A percentile compares a stretch with the other conserved stretches of the same genome.
These are phyloP conservation scores for Fusarium siculi DNA, from an alignment of 2,329 filamentous ascomycete genomes.

Conservation along the genomic window DNA sequence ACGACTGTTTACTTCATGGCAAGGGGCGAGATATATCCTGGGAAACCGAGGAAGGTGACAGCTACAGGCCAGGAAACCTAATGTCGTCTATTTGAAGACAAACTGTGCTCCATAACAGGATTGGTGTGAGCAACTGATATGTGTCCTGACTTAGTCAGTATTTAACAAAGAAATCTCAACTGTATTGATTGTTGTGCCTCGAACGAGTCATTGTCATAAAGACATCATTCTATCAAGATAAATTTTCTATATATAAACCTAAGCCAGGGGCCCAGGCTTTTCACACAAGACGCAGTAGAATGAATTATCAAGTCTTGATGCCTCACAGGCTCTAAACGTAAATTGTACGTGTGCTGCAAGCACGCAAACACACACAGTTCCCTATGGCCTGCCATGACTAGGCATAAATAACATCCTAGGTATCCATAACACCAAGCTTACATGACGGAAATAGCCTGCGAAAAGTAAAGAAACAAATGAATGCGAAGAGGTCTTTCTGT, in stretches of 20 bases:
- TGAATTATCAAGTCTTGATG: slow-evolving; percentile 10
- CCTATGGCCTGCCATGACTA: slow-evolving; percentile 21
- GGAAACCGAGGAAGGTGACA: background rate
- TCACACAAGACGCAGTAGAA: background rate
- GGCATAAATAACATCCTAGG: slow-evolving; percentile 39
- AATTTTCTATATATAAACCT: background rate
- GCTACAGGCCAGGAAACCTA: background rate
- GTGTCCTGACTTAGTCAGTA: background rate
- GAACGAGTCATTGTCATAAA: background rate
- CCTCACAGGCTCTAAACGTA: slow-evolving; percentile 15
- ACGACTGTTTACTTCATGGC: background rate
- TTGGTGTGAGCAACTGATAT: background rate
- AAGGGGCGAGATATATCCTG: background rate
- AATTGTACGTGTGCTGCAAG: slow-evolving; percentile 32
- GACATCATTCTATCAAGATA: background rate
- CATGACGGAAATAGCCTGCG: slow-evolving; percentile 31
- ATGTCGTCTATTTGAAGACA: background rate
- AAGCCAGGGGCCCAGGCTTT: background rate
- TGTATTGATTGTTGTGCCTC: background rate
- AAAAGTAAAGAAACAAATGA: slow-evolving; percentile 14
- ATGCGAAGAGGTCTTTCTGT: slow-evolving; percentile 6
- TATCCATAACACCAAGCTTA: slow-evolving; percentile 53
- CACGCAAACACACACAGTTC: slow-evolving; percentile 15
- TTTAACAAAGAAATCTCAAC: background rate
- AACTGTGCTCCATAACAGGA: background rate